These are phyloP conservation scores for Fraxinus floribunda DNA, from an alignment of 305 asterid genomes.

Conservation along the genomic window DNA sequence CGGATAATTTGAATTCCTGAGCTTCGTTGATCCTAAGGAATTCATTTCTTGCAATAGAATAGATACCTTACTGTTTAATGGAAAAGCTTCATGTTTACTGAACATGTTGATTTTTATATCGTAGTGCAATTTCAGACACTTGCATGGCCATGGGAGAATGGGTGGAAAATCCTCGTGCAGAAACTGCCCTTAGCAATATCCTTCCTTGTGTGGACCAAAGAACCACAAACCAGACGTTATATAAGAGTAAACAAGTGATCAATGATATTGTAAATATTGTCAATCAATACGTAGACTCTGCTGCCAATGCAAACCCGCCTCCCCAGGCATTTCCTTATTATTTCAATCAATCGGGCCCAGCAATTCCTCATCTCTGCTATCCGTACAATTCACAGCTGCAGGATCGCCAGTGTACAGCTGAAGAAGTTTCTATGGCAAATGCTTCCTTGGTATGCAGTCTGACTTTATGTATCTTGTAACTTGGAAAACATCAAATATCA, in stretches of 20 bases:
- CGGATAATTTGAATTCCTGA: neutral
- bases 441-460: slow-evolving; percentile 63
- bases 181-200: slow-evolving; percentile 90
- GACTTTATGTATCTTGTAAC: neutral
- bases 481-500: neutral
- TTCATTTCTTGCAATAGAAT: neutral
- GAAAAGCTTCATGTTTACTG: slow-evolving; percentile 11
- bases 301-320: slow-evolving; percentile 70
- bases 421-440: slow-evolving; percentile 65
- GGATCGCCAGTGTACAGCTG: slow-evolving; percentile 58
- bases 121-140: slow-evolving; percentile 75
- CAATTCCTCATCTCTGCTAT: slow-evolving; percentile 71
- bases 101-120: slow-evolving; percentile 8
- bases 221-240: slow-evolving; percentile 81
- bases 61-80: neutral
- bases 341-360: slow-evolving; percentile 86
- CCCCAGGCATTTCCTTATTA: slow-evolving; percentile 40
- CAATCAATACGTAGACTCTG: slow-evolving; percentile 63
- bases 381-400: slow-evolving; percentile 77
- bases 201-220: slow-evolving; percentile 88
- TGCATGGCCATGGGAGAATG: slow-evolving; percentile 97
- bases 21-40: neutral
- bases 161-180: slow-evolving; percentile 96
- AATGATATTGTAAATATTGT: slow-evolving; percentile 65
- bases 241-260: slow-evolving; percentile 80